phyloP scores from a whole-genome alignment of 1,139 yeast species.

The Blastobotrys raffinosifermentans region DNA sequence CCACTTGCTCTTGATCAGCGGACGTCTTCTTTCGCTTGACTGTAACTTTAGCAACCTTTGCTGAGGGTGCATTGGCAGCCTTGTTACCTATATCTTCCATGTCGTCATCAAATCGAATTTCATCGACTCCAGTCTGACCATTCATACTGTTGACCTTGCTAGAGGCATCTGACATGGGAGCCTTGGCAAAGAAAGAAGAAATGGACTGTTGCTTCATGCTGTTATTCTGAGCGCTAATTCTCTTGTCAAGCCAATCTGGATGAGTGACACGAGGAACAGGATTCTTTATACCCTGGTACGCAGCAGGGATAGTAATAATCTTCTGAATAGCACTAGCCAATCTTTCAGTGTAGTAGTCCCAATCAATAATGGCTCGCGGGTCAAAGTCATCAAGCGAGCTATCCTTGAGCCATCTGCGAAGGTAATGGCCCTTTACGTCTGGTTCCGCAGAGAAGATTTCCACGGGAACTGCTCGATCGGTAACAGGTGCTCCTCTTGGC shows the following conservation, averaged over 20 bases:
- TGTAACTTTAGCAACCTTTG: constrained; percentile 18
- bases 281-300: constrained; percentile 78
- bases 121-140: constrained; percentile 35
- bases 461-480: constrained; percentile 95
- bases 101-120: too few relatives aligned
- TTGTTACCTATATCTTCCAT: constrained; percentile 61
- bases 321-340: constrained; percentile 91
- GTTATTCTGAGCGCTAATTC: constrained; percentile 55
- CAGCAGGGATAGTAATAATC: constrained; percentile 96
- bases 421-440: constrained; percentile 51
- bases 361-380: constrained; percentile 83
- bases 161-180: constrained; percentile 10
- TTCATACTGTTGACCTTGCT: constrained; percentile 1
- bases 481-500: constrained; percentile 83
- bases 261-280: constrained; percentile 95
- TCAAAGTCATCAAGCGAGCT: constrained; percentile 75
- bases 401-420: constrained; percentile 85
- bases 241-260: constrained; percentile 85
- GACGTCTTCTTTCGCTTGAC: constrained; percentile 16
- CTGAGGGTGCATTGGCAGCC: constrained; percentile 22
- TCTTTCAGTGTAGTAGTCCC: constrained; percentile 90
- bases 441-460: constrained; percentile 87
- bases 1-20: neutral
- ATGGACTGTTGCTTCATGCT: constrained; percentile 67
- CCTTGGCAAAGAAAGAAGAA: constrained; percentile 47